These are phyloP conservation scores for Hemileia vastatrix DNA, from an alignment of 1,284 basidiomycete species.

Conservation along the genomic window DNA sequence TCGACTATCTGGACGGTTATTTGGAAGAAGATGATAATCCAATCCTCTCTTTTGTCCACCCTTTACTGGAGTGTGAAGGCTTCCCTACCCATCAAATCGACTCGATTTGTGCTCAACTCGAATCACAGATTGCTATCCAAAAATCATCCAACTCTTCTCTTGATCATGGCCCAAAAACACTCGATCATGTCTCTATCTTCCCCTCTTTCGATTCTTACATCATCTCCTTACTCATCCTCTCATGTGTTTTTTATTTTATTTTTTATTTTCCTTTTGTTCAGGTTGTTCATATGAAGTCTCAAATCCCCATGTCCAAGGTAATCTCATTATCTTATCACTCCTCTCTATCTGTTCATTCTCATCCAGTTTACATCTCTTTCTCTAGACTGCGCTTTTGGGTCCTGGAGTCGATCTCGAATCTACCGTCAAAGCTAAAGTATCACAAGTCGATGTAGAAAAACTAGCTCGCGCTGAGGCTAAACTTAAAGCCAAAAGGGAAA, in stretches of 20 bases:
- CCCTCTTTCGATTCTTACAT: neutral
- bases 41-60: constrained; percentile 12
- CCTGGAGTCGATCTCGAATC: constrained; percentile 87
- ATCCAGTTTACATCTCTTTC: constrained; percentile 57
- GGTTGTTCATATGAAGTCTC: constrained; percentile 85
- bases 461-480: constrained; percentile 98
- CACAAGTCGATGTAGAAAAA: constrained; percentile 93
- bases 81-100: constrained; percentile 52
- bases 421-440: constrained; percentile 60
- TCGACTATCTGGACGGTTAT: constrained; percentile 84
- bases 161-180: constrained; percentile 32
- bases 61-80: constrained; percentile 17
- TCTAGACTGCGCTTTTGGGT: constrained; percentile 62
- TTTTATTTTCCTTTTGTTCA: constrained; percentile 38
- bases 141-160: constrained; percentile 39
- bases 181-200: constrained; percentile 45
- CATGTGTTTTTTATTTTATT: neutral
- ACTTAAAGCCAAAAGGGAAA: constrained; percentile 94
- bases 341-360: constrained; percentile 37
- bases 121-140: constrained; percentile 62
- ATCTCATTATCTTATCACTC: constrained; percentile 39
- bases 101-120: constrained; percentile 69
- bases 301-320: constrained; percentile 46
- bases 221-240: neutral
- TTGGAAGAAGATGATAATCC: constrained; percentile 77